Conservation (phyloP, 202 grass and related monocot genomes). For the Carex sylvatica region DNA sequence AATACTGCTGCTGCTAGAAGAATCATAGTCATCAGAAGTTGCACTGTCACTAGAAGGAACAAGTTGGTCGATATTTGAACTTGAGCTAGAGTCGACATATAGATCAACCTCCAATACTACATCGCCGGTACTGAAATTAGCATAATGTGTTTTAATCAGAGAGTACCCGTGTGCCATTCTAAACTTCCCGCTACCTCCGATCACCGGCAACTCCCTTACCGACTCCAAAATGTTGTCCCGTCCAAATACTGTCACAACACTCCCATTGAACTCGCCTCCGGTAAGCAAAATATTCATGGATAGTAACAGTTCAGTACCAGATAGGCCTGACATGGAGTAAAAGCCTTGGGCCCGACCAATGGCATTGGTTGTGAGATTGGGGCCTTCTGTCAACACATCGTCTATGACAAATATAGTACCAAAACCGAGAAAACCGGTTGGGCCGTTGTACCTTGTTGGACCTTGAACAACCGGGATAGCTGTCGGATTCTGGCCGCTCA, state of each 20-base stretch:
- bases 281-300: slow-evolving; percentile 39
- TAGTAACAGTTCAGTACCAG: slow-evolving; percentile 24
- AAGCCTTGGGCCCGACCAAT: slow-evolving; percentile 41
- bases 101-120: slow-evolving; percentile 46
- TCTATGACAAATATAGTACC: slow-evolving; percentile 37
- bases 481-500: slow-evolving; percentile 37
- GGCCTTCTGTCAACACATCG: slow-evolving; percentile 30
- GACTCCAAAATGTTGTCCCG: slow-evolving; percentile 18
- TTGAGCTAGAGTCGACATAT: slow-evolving; percentile 12
- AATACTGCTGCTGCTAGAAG: background rate
- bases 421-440: background rate
- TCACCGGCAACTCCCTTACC: slow-evolving; percentile 38
- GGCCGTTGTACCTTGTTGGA: background rate
- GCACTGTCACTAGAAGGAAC: slow-evolving; percentile 3
- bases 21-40: background rate
- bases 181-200: slow-evolving; percentile 44
- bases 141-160: slow-evolving; percentile 27
- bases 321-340: slow-evolving; percentile 19
- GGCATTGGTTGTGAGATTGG: background rate
- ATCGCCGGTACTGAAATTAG: slow-evolving; percentile 4
- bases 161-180: slow-evolving; percentile 36
- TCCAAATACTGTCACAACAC: slow-evolving; percentile 37
- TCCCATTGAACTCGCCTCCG: slow-evolving; percentile 31
- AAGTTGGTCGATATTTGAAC: background rate
- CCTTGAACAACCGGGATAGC: slow-evolving; percentile 42